Conservation (phyloP, 306 rosid genomes). For the Astragalus membranaceus region DNA sequence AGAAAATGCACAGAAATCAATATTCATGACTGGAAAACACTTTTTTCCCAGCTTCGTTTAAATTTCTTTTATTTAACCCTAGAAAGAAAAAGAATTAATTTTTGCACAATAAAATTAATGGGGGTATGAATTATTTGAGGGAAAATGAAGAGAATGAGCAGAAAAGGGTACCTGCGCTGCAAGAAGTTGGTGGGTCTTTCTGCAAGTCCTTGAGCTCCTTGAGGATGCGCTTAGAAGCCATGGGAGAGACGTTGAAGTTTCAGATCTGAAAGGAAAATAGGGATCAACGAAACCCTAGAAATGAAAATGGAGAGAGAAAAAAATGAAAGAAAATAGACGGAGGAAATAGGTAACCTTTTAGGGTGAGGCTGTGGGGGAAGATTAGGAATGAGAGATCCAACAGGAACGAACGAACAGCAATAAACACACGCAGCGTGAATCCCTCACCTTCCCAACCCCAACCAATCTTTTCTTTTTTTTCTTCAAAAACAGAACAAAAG, state of each 20-base stretch:
- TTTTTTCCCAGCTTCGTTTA: background rate
- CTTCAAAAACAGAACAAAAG: background rate
- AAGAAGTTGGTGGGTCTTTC: constrained; percentile 84
- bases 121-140: background rate
- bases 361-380: constrained; percentile 13
- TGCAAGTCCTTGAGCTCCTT: constrained; percentile 75
- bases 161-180: constrained; percentile 53
- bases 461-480: background rate
- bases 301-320: background rate
- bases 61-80: background rate
- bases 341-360: background rate
- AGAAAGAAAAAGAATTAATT: background rate
- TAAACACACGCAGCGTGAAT: constrained; percentile 10
- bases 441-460: constrained; percentile 25
- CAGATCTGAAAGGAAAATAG: constrained; percentile 17
- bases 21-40: background rate
- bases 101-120: background rate
- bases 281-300: constrained; percentile 15
- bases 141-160: background rate
- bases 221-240: constrained; percentile 78
- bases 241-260: background rate
- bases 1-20: background rate
- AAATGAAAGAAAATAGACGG: background rate
- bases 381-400: constrained; percentile 30
- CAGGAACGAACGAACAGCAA: background rate